These are phyloP conservation scores for Ophiostoma sp. DNA, from an alignment of 2,329 filamentous ascomycete genomes.

Conservation along the genomic window DNA sequence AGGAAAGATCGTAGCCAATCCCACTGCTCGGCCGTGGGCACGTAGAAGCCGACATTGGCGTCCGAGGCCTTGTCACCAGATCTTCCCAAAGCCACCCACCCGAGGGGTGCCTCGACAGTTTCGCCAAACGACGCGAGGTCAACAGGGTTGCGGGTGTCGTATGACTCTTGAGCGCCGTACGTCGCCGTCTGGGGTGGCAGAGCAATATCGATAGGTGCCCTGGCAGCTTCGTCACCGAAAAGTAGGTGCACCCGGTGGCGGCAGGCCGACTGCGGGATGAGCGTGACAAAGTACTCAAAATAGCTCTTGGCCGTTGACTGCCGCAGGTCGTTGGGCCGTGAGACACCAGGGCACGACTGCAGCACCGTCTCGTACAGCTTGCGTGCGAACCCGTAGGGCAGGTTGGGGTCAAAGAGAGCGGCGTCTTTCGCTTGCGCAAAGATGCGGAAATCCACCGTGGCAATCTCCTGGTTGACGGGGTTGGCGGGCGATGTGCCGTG, in stretches of 20 bases:
- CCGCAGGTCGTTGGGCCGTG: slow-evolving; percentile 26
- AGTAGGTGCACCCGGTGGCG: slow-evolving; percentile 24
- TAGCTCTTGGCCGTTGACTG: slow-evolving; percentile 27
- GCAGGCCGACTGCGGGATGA: slow-evolving; percentile 24
- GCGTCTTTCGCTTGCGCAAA: slow-evolving; percentile 27
- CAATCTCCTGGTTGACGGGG: slow-evolving; percentile 30
- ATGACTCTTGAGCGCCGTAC: slow-evolving; percentile 22
- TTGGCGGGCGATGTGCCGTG: slow-evolving; percentile 30
- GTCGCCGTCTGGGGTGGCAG: slow-evolving; percentile 17
- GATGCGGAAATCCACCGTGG: slow-evolving; percentile 31
- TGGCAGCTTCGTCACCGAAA: slow-evolving; percentile 1
- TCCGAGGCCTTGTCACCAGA: slow-evolving; percentile 41
- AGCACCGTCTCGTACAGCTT: slow-evolving; percentile 28
- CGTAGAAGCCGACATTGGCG: slow-evolving; percentile 41
- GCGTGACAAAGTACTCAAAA: slow-evolving; percentile 26
- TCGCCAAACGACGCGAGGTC: slow-evolving; percentile 16
- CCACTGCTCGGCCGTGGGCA: slow-evolving; percentile 42
- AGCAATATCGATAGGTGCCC: slow-evolving; percentile 9
- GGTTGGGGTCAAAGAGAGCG: slow-evolving; percentile 24
- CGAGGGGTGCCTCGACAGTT: slow-evolving; percentile 22
- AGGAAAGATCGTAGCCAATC: slow-evolving; percentile 43
- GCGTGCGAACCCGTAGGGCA: slow-evolving; percentile 25
- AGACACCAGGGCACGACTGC: slow-evolving; percentile 27
- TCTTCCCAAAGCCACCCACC: slow-evolving; percentile 26
- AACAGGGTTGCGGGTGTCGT: slow-evolving; percentile 19